Percentiles rank a stretch among this genome's conserved stretches.
Conservation (phyloP, 306 rosid genomes). For the Medicago arabica region DNA sequence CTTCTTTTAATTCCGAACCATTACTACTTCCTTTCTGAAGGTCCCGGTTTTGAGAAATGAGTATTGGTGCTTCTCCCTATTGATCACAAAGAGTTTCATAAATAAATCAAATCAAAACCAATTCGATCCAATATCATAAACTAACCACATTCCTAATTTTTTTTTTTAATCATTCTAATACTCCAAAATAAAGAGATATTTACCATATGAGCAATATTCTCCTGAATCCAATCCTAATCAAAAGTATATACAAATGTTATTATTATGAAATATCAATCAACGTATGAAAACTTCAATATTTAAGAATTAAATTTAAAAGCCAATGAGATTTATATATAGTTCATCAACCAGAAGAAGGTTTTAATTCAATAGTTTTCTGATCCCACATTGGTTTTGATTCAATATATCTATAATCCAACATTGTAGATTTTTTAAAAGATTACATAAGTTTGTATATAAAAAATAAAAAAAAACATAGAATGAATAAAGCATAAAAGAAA, state of each 20-base stretch:
- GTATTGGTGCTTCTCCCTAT: conserved; percentile 88
- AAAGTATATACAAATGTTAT: conserved; percentile 49
- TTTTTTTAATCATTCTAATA: conserved; percentile 20
- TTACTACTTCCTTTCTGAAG: conserved; percentile 53
- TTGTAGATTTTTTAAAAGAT: neutral
- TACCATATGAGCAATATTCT: conserved; percentile 66
- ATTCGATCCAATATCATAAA: conserved; percentile 41
- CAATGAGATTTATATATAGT: neutral
- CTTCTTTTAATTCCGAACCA: conserved; percentile 62
- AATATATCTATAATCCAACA: conserved; percentile 21
- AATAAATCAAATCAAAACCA: conserved; percentile 43
- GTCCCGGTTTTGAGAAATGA: conserved; percentile 51
- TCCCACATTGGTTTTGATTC: conserved; percentile 19
- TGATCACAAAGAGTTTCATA: conserved; percentile 45
- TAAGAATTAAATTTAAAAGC: neutral
- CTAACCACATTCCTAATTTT: conserved; percentile 34
- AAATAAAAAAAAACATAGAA: neutral
- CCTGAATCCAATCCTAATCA: conserved; percentile 64
- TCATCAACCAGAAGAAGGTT: conserved; percentile 10
- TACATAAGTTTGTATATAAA: neutral
- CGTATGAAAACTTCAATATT: conserved; percentile 16
- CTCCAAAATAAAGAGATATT: conserved; percentile 40
- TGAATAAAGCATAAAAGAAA: conserved; percentile 45
- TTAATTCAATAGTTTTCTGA: conserved; percentile 18
- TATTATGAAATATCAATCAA: conserved; percentile 45